Evolutionary conservation across 352 stramenopile genomes (phyloP).

Genomic region (Phytophthora podocarpi): DNA sequence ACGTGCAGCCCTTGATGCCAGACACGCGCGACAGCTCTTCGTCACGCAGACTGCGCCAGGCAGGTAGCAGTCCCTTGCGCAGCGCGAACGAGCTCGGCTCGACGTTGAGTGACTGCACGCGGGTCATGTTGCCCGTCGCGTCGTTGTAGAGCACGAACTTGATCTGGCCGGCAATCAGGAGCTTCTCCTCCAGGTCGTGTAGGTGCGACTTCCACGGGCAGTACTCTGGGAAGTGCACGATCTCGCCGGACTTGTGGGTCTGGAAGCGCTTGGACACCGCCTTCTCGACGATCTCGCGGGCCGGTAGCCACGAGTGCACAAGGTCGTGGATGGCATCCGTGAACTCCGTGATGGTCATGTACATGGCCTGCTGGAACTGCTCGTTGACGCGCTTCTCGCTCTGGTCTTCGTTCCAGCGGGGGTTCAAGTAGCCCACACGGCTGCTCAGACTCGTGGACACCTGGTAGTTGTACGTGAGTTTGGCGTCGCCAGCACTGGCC

Average conservation of each 20-base stretch:
- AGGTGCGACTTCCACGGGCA: constrained; percentile 97
- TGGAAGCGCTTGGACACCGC: constrained; percentile 89
- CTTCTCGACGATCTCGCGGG: constrained; percentile 92
- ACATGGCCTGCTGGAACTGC: constrained; percentile 95
- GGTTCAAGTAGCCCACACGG: constrained; percentile 95
- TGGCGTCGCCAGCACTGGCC: constrained; percentile 34
- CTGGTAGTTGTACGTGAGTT: constrained; percentile 69
- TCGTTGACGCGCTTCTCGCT: constrained; percentile 78
- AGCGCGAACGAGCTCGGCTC: constrained; percentile 94
- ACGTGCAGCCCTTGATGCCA: constrained; percentile 95
- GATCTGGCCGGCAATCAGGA: constrained; percentile 86
- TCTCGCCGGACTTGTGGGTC: constrained; percentile 92
- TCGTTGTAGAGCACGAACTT: constrained; percentile 99
- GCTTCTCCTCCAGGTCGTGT: constrained; percentile 95
- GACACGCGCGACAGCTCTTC: constrained; percentile 86
- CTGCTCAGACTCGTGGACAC: constrained; percentile 80
- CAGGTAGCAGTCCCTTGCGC: constrained; percentile 87
- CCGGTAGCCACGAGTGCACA: constrained; percentile 94
- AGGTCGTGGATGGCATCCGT: constrained; percentile 90
- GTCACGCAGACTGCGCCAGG: constrained; percentile 96
- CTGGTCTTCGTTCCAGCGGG: constrained; percentile 96
- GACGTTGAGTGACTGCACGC: constrained; percentile 96
- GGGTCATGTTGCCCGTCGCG: constrained; percentile 92
- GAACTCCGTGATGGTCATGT: constrained; percentile 96
- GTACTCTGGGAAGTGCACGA: constrained; percentile 92